These are phyloP conservation scores for Apiotrichum gracile DNA, from an alignment of 1,284 basidiomycete species.

Conservation along the genomic window DNA sequence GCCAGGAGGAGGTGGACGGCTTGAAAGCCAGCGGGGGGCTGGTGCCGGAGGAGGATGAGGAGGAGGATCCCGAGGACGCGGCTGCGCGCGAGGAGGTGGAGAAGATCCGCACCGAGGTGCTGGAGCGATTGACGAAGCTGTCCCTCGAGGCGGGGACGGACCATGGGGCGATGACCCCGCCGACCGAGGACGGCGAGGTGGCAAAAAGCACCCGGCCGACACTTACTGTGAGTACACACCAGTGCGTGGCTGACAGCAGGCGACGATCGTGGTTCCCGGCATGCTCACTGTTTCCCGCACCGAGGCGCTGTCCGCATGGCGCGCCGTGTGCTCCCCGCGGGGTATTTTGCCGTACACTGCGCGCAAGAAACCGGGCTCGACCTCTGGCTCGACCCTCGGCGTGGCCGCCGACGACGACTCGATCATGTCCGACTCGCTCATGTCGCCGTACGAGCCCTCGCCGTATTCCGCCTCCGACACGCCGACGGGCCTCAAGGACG, in stretches of 20 bases:
- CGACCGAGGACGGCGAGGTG: conserved; percentile 3
- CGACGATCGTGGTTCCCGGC: conserved; percentile 50
- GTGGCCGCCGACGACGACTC: neutral
- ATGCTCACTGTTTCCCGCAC: conserved; percentile 46
- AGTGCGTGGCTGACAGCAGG: conserved; percentile 17
- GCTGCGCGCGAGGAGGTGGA: conserved; percentile 7
- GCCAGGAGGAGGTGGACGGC: conserved; percentile 40
- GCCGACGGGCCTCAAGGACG: conserved; percentile 33
- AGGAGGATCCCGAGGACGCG: neutral
- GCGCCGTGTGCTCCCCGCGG: conserved; percentile 28
- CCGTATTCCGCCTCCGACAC: neutral
- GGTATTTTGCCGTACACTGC: neutral
- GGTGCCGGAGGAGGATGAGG: conserved; percentile 5
- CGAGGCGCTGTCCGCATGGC: conserved; percentile 49
- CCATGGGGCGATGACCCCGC: neutral
- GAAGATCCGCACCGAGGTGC: conserved; percentile 7
- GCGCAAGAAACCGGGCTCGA: neutral
- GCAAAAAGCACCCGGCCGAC: conserved; percentile 33
- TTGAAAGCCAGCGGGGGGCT: conserved; percentile 15
- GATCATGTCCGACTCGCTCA: neutral
- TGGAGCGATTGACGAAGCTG: conserved; percentile 1
- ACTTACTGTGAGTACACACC: conserved; percentile 36
- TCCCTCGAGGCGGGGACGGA: conserved; percentile 5
- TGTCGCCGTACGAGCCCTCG: neutral
- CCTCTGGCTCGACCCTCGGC: neutral